These are phyloP conservation scores for Candida smagusa DNA, from an alignment of 1,139 yeast species.

Conservation along the genomic window DNA sequence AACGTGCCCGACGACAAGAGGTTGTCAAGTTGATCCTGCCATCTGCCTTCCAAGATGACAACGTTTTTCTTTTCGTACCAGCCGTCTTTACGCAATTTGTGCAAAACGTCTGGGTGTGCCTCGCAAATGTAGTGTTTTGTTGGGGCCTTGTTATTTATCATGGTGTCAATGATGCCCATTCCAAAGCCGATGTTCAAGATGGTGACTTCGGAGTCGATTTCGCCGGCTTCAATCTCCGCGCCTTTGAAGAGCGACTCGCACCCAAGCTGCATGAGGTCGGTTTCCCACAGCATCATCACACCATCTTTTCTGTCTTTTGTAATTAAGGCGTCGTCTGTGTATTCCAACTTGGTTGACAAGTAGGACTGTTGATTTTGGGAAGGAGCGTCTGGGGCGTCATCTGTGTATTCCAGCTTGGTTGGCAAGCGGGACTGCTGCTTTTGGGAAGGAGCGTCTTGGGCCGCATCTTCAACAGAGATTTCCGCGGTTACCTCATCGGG, in stretches of 20 bases:
- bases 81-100: constrained; percentile 67
- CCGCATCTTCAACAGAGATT: too few species aligned
- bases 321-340: constrained; percentile 65
- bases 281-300: constrained; percentile 98
- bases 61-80: constrained; percentile 81
- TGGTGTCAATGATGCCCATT: constrained; percentile 88
- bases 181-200: constrained; percentile 91
- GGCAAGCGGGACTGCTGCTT: constrained; percentile 63
- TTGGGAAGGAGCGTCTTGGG: constrained; percentile 53
- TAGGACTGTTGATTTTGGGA: constrained; percentile 66
- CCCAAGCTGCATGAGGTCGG: constrained; percentile 74
- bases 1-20: constrained; percentile 65
- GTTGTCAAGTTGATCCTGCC: constrained; percentile 80
- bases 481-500: too few species aligned
- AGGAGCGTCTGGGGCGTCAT: constrained; percentile 41
- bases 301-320: constrained; percentile 80
- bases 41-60: constrained; percentile 74
- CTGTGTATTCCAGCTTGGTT: constrained; percentile 56
- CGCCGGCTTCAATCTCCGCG: constrained; percentile 20
- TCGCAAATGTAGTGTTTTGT: constrained; percentile 82
- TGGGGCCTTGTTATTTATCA: constrained; percentile 62
- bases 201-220: constrained; percentile 39
- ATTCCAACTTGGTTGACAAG: constrained; percentile 63
- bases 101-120: constrained; percentile 90
- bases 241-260: constrained; percentile 63